These are phyloP conservation scores for Dipteronia dyeriana DNA, from an alignment of 345 rosid genomes.

Conservation along the genomic window DNA sequence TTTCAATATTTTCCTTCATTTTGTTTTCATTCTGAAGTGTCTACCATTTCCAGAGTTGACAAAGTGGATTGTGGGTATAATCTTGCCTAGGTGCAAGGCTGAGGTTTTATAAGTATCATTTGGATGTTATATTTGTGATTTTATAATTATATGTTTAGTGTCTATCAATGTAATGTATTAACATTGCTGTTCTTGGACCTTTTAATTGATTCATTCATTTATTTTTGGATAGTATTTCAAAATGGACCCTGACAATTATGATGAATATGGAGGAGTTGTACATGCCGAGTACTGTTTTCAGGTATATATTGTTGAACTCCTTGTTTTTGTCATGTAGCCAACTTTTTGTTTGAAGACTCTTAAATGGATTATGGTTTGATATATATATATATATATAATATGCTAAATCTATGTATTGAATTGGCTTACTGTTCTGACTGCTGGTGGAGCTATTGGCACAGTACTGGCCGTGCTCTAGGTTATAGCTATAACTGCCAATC, in stretches of 20 bases:
- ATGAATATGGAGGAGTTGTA: slow-evolving; percentile 69
- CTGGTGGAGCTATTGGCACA: neutral
- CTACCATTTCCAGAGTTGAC: neutral
- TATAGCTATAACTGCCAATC: neutral
- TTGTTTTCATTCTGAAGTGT: neutral
- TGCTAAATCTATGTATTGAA: neutral
- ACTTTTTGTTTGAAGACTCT: neutral
- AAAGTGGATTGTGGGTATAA: neutral
- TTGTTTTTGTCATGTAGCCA: slow-evolving; percentile 5
- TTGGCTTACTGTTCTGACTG: neutral
- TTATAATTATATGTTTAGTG: slow-evolving; percentile 4
- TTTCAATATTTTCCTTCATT: slow-evolving; percentile 13
- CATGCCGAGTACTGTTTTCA: slow-evolving; percentile 91
- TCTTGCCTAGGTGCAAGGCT: neutral
- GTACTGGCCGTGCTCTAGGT: neutral
- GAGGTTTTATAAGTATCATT: neutral
- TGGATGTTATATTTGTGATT: neutral
- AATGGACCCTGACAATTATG: slow-evolving; percentile 73
- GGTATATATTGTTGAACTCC: slow-evolving; percentile 43
- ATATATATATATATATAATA: neutral
- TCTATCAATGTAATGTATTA: neutral
- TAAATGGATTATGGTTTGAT: neutral
- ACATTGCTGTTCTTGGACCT: neutral
- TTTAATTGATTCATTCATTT: slow-evolving; percentile 16
- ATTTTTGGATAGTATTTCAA: slow-evolving; percentile 66